Percentiles rank a stretch among this genome's conserved stretches.
These are phyloP conservation scores for Globisporangium orthogonon DNA, from an alignment of 352 stramenopile species.

Conservation along the genomic window DNA sequence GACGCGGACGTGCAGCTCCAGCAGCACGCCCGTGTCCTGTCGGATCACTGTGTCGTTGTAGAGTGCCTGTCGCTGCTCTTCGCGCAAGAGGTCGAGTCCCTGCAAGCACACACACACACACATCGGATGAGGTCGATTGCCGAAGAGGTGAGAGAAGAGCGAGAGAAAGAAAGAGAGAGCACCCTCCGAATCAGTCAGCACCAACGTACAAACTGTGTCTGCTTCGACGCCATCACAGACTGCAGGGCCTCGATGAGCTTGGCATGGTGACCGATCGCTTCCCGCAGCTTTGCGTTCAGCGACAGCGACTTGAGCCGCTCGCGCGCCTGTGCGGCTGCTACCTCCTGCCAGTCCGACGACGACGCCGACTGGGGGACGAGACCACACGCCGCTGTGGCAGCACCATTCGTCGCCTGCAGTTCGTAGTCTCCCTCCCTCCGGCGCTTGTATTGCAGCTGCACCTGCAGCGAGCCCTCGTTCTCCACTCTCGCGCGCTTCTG, in stretches of 20 bases:
- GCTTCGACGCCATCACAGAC: constrained; percentile 17
- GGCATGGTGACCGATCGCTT: constrained; percentile 32
- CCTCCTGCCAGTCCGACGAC: too few species aligned
- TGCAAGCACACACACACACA: background rate
- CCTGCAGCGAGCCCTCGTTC: background rate
- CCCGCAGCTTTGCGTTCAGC: constrained; percentile 37
- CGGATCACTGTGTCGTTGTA: constrained; percentile 1
- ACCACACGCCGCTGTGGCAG: too few species aligned
- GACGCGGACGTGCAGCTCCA: background rate
- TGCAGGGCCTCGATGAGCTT: constrained; percentile 31
- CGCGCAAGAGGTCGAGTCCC: background rate
- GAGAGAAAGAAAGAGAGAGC: too few species aligned
- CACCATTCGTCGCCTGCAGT: background rate
- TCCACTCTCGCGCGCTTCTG: background rate
- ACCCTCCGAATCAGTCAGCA: too few species aligned
- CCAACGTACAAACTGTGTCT: background rate
- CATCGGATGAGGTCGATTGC: too few species aligned
- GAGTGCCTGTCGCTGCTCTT: background rate
- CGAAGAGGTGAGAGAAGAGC: too few species aligned
- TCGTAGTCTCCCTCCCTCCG: background rate
- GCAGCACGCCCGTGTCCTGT: background rate
- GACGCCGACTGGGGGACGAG: too few species aligned
- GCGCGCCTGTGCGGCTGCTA: too few species aligned
- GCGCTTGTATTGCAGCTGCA: background rate
- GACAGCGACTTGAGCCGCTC: constrained; percentile 29